Percentiles rank a stretch among this genome's conserved stretches.
phyloP scores from a whole-genome alignment of 192 early-diverging fungal species.

The Mortierella claussenii region DNA sequence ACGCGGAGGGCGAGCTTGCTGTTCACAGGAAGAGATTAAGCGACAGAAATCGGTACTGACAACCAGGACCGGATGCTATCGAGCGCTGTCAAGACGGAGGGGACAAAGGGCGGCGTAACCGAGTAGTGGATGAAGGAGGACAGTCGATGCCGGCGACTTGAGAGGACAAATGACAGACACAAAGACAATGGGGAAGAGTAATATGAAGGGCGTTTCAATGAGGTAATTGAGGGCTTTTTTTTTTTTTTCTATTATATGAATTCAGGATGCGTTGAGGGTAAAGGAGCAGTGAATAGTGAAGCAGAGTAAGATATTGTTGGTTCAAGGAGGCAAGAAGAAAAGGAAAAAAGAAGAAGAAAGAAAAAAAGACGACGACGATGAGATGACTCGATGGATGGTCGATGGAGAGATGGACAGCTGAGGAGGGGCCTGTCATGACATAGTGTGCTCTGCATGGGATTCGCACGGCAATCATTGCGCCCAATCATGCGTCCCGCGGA shows the following conservation, averaged over 20 bases:
- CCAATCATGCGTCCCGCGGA: no score
- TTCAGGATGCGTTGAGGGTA: background rate
- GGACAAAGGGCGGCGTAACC: no score
- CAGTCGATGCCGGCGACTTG: no score
- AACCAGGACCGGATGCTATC: background rate
- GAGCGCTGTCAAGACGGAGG: no score
- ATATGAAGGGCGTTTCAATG: no score
- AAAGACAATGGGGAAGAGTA: background rate
- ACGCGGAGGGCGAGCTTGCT: background rate
- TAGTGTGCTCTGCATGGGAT: no score
- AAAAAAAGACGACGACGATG: background rate
- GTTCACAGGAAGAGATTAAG: no score
- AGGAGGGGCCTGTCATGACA: no score
- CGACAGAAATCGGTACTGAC: no score
- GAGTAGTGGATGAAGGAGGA: no score
- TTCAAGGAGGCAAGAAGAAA: background rate
- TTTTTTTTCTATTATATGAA: background rate
- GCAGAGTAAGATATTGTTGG: background rate
- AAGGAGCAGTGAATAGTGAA: background rate
- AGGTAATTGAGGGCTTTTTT: background rate
- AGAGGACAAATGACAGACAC: no score
- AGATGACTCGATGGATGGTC: background rate
- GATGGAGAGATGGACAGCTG: constrained; percentile 2
- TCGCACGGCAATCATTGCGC: no score
- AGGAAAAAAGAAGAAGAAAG: background rate